phyloP scores from a whole-genome alignment of 257 asterid species.

The Solanum sitiens region DNA sequence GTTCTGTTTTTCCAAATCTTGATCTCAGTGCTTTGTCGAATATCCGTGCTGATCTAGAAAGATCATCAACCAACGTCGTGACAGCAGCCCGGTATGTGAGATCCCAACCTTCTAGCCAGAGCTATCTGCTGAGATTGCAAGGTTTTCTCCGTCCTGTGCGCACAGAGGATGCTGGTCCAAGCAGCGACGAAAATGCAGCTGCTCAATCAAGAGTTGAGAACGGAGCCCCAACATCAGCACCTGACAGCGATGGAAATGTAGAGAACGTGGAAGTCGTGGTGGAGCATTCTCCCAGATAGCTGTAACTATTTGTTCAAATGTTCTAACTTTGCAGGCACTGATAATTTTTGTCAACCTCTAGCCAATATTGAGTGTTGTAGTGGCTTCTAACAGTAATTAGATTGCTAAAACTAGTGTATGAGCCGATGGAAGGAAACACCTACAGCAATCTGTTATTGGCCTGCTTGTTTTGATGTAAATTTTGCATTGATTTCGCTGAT shows the following conservation, averaged over 20 bases:
- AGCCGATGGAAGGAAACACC: neutral
- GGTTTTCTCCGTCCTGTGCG: constrained; percentile 60
- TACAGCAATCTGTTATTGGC: neutral
- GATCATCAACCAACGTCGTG: constrained; percentile 29
- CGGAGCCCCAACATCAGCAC: constrained; percentile 6
- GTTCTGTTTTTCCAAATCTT: constrained; percentile 91
- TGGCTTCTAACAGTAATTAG: neutral
- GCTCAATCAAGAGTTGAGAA: constrained; percentile 16
- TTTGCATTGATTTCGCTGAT: neutral
- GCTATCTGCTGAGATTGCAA: constrained; percentile 68
- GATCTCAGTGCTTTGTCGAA: constrained; percentile 84
- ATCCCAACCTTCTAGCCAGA: constrained; percentile 66
- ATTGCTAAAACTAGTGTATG: neutral
- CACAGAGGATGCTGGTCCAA: constrained; percentile 32
- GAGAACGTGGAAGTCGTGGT: constrained; percentile 44
- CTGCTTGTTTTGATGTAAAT: neutral
- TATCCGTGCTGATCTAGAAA: constrained; percentile 56
- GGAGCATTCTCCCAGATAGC: constrained; percentile 15
- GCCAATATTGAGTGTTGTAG: neutral
- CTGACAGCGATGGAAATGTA: constrained; percentile 1
- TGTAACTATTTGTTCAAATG: neutral
- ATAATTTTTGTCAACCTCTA: neutral
- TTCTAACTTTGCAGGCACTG: neutral
- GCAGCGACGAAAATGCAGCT: constrained; percentile 7
- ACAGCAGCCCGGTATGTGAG: constrained; percentile 53